Evolutionary conservation across 2,329 filamentous ascomycete genomes (phyloP), one percentile per base, ranked within the genome.

Genomic region (Chrysoporthe cubensis): DNA sequence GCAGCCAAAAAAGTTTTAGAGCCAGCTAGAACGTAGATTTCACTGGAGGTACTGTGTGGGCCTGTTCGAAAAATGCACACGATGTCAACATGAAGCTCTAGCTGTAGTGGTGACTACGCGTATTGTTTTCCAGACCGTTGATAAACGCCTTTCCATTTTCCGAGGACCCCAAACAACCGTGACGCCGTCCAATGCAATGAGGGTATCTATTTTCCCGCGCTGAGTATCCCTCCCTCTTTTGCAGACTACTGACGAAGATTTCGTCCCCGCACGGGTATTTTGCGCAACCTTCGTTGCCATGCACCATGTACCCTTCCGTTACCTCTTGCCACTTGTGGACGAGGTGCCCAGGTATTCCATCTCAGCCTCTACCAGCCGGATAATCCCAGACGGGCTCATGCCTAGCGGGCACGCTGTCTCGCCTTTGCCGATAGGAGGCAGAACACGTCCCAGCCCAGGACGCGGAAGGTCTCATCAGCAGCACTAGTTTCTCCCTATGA

Each of bases 121-220:
- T 61, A n/a, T 37, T 44, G 21, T 64, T 69, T 67, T 48, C 60
- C 56, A 57, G 48, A 43, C 60, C 67, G n/a, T 44, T 61, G 37
- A 63, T 34, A 43, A 56, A 43, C n/a, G 48, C 56, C 64, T 43
- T 64, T 61, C 32, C 44, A 21, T 64, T 52, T 60, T 61, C 56
- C 4, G 66, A 61, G 65, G 66, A 64, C 21, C 50, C 59, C 42
- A 65, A 56, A 42, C 46, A 42, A 68, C 44, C 66, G 48, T 62
- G 60, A 70, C 68, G 68, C 68, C 68, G 59, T 60, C 34, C 46
- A 61, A 70, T 70, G 68, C 68, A 69, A 58, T 63, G 56, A 65
- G 56, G 66, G 56, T 68, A 61, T 66, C 46, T 64, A 44, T 50
- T 59, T 57, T 52, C 16, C 46, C 37, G 46, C 54, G 60, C 56